Evolutionary conservation across 106 monocot species (phyloP).

Genomic region (Platanthera zijinensis): DNA sequence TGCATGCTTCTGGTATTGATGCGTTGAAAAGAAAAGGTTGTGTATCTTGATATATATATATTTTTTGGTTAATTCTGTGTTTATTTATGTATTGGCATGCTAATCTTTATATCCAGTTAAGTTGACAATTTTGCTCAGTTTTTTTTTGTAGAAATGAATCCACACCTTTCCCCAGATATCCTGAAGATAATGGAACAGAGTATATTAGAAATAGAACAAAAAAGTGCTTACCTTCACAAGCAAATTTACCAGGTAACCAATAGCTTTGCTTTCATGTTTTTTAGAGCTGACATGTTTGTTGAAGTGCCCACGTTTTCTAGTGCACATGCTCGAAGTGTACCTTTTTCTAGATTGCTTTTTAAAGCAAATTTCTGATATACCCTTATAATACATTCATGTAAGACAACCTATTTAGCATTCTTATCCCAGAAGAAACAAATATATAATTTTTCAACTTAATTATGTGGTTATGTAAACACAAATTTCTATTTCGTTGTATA

Average conservation of each 20-base stretch:
- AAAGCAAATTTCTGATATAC: background rate
- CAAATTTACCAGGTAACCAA: conserved; percentile 38
- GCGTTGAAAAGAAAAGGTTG: background rate
- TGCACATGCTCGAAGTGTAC: background rate
- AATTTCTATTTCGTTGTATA: background rate
- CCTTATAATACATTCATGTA: background rate
- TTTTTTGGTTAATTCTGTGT: background rate
- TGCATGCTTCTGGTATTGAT: background rate
- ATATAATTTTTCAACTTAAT: background rate
- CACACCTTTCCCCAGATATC: conserved; percentile 19
- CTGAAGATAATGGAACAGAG: conserved; percentile 49
- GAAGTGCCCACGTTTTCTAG: background rate
- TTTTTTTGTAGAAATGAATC: conserved; percentile 5
- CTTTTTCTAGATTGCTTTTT: background rate
- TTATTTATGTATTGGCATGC: background rate
- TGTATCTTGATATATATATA: background rate
- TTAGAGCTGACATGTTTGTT: background rate
- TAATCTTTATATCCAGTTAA: background rate
- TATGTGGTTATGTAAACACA: background rate
- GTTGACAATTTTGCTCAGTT: background rate
- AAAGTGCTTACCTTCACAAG: conserved; percentile 27
- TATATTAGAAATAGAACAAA: conserved; percentile 40
- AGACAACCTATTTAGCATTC: background rate
- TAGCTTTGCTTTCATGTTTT: background rate
- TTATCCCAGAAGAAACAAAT: background rate